phyloP scores from a whole-genome alignment of 2,329 filamentous ascomycete species.

The Pseudocercospora fuligena region DNA sequence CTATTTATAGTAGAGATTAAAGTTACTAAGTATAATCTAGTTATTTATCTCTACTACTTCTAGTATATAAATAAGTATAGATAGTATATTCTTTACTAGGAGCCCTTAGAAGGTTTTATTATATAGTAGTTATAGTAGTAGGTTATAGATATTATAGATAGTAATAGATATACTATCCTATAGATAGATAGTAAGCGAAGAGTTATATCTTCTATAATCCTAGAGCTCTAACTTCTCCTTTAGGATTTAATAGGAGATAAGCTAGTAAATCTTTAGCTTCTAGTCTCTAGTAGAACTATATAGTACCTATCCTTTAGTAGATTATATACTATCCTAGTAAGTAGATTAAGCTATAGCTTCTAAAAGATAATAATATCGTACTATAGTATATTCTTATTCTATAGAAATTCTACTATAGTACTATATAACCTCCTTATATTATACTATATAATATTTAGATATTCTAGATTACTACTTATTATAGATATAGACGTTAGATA shows the following conservation, averaged over 20 bases:
- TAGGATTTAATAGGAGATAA: neutral
- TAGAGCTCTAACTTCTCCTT: neutral
- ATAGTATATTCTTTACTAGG: neutral
- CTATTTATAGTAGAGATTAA: neutral
- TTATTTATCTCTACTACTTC: neutral
- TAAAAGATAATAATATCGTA: neutral
- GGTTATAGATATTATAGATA: constrained; percentile 1
- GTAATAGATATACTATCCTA: neutral
- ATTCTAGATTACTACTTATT: neutral
- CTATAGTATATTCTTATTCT: neutral
- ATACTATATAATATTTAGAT: neutral
- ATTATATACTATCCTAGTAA: neutral
- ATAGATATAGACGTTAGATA: neutral
- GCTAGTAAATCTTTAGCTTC: neutral
- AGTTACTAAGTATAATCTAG: neutral
- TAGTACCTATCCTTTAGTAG: neutral
- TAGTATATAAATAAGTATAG: neutral
- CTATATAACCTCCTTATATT: neutral
- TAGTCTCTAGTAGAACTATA: neutral
- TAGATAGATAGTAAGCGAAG: neutral
- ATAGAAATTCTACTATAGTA: neutral
- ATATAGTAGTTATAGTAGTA: constrained; percentile 4
- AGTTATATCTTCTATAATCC: neutral
- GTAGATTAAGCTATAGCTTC: neutral
- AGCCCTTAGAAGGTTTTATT: neutral